Base-by-base conservation (phyloP, 2,329 filamentous ascomycete genomes). In the Corinectria fuckeliana region DNA sequence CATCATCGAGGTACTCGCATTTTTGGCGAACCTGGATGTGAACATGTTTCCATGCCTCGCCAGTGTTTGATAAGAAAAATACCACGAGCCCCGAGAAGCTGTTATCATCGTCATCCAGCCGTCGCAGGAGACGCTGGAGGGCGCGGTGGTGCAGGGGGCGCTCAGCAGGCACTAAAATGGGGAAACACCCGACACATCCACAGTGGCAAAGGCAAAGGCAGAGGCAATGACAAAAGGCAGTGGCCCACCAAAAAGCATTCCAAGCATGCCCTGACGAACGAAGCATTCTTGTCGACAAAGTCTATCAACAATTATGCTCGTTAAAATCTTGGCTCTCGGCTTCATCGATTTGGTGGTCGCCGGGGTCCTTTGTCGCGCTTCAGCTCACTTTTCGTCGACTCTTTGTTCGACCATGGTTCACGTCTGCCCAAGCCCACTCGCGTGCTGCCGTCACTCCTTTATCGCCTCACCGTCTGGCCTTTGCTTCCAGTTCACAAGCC, bases 1-100 rank as follows among this genome's bases (percentile, higher is more conserved):
- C 58, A 57, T 57, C 57, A 65, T 62, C 68, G 50, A 64, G 62
- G 66, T 58, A 56, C 62, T 56, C 65, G 64, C 68, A 62, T 48
- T 64, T n/a, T 56, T 64, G 63, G 55, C 63, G 63, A 63, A 50
- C 44, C 59, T 59, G 54, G 64, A 62, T 64, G 64, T 62, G 62
- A 58, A 58, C 53, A 50, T 64, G 58, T 55, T 57, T 61, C 63
- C 64, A 69, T 59, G 57, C 54, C 53, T 53, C 58, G 54, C 63
- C 64, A 70, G 60, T 64, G 62, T 63, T 56, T 59, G n/a, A 66
- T 63, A 69, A 66, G 60, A 62, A 62, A 65, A 62, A 65, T 66
- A 70, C 65, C 39, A 52, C 63, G 60, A 62, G 45, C 55, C 64
- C 62, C 53, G 62, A 54, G 61, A 58, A 59, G 51, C 58, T 65